phyloP scores from a whole-genome alignment of 805 yeast genomes.

The Yarrowia hollandica region DNA sequence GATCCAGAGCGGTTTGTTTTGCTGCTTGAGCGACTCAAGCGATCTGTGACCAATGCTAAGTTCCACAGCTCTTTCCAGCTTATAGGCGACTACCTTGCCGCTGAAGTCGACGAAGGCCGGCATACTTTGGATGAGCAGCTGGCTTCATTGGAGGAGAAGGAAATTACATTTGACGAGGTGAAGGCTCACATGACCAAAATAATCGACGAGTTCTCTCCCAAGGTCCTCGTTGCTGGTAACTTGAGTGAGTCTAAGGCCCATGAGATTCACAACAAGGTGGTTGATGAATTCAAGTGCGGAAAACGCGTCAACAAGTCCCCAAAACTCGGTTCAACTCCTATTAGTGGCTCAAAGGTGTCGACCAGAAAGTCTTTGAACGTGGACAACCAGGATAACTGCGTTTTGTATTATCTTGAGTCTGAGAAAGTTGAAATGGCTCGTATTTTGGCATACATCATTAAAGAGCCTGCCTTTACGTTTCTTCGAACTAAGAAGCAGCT shows the following conservation, averaged over 20 bases:
- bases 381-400: constrained; percentile 52
- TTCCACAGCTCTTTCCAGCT: neutral
- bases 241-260: neutral
- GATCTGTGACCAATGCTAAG: neutral
- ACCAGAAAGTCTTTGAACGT: constrained; percentile 49
- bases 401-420: constrained; percentile 4
- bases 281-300: neutral
- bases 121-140: constrained; percentile 52
- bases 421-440: neutral
- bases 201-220: neutral
- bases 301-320: neutral
- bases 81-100: neutral
- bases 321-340: neutral
- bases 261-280: neutral
- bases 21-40: neutral
- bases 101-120: neutral
- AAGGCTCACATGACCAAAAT: neutral
- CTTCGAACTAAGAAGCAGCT: constrained; percentile 91
- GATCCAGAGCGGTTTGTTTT: neutral
- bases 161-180: constrained; percentile 6
- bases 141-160: constrained; percentile 68
- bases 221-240: neutral
- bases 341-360: neutral
- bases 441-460: constrained; percentile 60
- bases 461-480: constrained; percentile 87